Conservation (phyloP, 2,329 filamentous ascomycete species). For the Knoxdaviesia proteae region DNA sequence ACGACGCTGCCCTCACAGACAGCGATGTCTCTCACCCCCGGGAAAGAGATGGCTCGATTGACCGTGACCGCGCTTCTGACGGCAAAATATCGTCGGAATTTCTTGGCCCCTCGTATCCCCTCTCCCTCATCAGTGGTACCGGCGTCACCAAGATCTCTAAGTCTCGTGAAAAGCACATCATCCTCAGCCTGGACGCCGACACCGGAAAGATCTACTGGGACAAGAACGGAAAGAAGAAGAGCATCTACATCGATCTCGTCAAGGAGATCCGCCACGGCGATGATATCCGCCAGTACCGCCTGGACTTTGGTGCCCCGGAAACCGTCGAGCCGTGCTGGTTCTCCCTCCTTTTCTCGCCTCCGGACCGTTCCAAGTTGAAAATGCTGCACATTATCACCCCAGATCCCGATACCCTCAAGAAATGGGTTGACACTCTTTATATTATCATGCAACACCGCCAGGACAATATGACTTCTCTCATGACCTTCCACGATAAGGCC, state of each 20-base stretch:
- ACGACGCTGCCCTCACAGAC: conserved; percentile 36
- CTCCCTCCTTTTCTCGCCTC: conserved; percentile 69
- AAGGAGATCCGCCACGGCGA: conserved; percentile 68
- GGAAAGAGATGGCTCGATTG: conserved; percentile 23
- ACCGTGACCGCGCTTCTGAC: conserved; percentile 25
- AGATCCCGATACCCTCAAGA: conserved; percentile 45
- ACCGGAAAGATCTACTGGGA: conserved; percentile 82
- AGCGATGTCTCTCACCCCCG: conserved; percentile 25
- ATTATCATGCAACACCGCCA: conserved; percentile 71
- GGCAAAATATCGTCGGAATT: conserved; percentile 20
- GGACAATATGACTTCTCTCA: conserved; percentile 73
- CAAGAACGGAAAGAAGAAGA: conserved; percentile 54
- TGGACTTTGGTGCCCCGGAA: conserved; percentile 55
- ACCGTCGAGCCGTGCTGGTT: conserved; percentile 58
- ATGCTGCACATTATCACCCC: conserved; percentile 74
- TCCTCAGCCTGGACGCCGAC: conserved; percentile 55
- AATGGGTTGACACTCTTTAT: conserved; percentile 73
- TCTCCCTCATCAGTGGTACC: conserved; percentile 59
- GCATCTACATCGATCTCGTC: conserved; percentile 88
- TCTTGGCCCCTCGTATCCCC: conserved; percentile 54
- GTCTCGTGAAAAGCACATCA: conserved; percentile 55
- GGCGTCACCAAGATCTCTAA: conserved; percentile 66
- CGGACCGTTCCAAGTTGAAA: conserved; percentile 64
- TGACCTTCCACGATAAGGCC: conserved; percentile 66
- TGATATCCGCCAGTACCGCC: conserved; percentile 73